A percentile compares a stretch with the other conserved stretches of the same genome.
Conservation (phyloP, 73 alveolate species). For the Symbiodinium pilosum region DNA sequence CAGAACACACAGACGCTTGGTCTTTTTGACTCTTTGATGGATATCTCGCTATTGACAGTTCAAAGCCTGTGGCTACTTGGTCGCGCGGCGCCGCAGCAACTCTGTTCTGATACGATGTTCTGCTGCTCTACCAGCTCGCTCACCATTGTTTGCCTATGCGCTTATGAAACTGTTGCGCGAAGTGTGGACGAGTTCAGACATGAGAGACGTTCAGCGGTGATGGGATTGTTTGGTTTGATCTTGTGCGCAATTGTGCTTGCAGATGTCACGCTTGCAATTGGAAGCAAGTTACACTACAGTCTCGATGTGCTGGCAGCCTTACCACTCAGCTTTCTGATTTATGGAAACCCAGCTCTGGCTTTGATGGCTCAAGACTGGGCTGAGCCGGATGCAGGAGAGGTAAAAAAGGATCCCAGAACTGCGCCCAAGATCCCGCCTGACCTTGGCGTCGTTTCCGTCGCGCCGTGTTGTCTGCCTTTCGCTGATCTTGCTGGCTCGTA, state of each 20-base stretch:
- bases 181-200: constrained; percentile 48
- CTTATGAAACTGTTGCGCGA: constrained; percentile 29
- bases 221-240: constrained; percentile 57
- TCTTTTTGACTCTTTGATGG: background rate
- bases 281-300: background rate
- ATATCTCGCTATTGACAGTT: constrained; percentile 36
- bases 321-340: constrained; percentile 43
- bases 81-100: constrained; percentile 93
- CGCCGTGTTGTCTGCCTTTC: constrained; percentile 66
- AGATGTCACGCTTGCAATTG: constrained; percentile 60
- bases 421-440: constrained; percentile 37
- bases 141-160: constrained; percentile 48
- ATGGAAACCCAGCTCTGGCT: constrained; percentile 81
- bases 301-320: constrained; percentile 50
- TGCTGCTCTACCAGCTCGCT: constrained; percentile 83
- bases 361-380: constrained; percentile 83
- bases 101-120: constrained; percentile 70
- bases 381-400: background rate
- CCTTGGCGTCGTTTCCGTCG: constrained; percentile 53
- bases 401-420: background rate
- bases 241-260: constrained; percentile 67
- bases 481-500: constrained; percentile 5
- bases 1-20: constrained; percentile 12
- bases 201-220: constrained; percentile 62
- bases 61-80: constrained; percentile 81